Evolutionary conservation across 805 yeast species (phyloP), one percentile per base, ranked within the genome.

Genomic region (Pichia nanzhaoensis): DNA sequence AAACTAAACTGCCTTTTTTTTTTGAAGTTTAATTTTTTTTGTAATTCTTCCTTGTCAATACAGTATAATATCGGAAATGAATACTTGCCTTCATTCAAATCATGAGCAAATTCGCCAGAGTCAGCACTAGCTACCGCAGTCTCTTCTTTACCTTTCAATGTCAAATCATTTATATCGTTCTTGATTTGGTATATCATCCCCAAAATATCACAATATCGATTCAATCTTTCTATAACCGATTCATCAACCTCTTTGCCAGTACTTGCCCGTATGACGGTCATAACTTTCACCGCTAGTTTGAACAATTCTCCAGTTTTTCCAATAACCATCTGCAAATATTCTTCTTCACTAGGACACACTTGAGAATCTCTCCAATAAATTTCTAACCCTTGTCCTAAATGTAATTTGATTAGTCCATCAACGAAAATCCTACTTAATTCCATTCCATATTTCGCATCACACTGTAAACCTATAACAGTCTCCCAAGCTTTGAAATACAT

Each of bases 271-370:
- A 19, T 34, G 18, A 14, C 31, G 16, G 47, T 80, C 75, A 89
- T 70, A 32, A 89, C 62, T 48, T 80, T 68, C 3, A 84, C 78
- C 0, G 91, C 80, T 31, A 90, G 66, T 51, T 96, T 69, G 58
- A 88, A 84, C 31, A 90, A 67, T 0, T 97, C 97, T 1, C 95
- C 96, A 0, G 97, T 90, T 54, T 84, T 90, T 57, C 87, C 81
- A 73, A 76, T 75, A 8, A 84, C 95, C 96, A 91, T 90, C 33
- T 71, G 71, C 30, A 80, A 60, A 57, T 90, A 90, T 56, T 85
- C 79, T 1, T 63, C 59, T 48, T 80, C 83, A 4, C 69, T 66
- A 0, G 93, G 93, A 39, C 82, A 70, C 1, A 58, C 56, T 28
- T 69, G 55, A 24, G 72, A 67, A 46, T 88, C 95, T 50, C 97